Evolutionary conservation across 768 basidiomycete species (phyloP).

Genomic region (Phylloporus sp.): DNA sequence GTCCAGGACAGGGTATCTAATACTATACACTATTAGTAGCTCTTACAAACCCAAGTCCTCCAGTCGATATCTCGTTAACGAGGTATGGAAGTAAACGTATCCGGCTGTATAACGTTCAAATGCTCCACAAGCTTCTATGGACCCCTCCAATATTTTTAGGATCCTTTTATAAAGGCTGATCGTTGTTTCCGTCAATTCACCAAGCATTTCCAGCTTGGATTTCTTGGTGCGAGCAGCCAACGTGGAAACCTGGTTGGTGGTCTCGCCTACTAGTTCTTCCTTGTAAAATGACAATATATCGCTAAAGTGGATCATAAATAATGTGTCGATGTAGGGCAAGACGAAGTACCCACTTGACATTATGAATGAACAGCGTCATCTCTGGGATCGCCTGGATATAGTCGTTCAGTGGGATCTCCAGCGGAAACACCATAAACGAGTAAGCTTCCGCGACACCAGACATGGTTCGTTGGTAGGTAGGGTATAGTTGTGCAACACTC

Average conservation of each 20-base stretch:
- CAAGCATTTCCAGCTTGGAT: constrained; percentile 28
- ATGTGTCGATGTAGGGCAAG: not conserved
- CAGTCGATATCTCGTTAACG: constrained; percentile 21
- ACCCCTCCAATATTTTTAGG: constrained; percentile 21
- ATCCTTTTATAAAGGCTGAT: constrained; percentile 21
- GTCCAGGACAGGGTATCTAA: not conserved
- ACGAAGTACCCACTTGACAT: constrained; percentile 32
- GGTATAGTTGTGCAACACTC: constrained; percentile 21
- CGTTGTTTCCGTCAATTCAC: constrained; percentile 23
- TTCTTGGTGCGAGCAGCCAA: constrained; percentile 21
- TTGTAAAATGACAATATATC: constrained; percentile 41
- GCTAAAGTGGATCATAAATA: constrained; percentile 16
- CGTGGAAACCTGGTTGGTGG: constrained; percentile 33
- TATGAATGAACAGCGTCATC: constrained; percentile 30
- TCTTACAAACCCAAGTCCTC: constrained; percentile 16
- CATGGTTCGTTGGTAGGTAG: constrained; percentile 23
- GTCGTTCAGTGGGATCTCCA: constrained; percentile 25
- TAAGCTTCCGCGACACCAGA: constrained; percentile 37
- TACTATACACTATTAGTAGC: too few species aligned
- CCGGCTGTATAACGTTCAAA: constrained; percentile 17
- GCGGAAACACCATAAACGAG: constrained; percentile 33
- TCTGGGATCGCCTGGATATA: constrained; percentile 39
- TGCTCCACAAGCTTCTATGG: constrained; percentile 16
- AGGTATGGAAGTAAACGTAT: constrained; percentile 29
- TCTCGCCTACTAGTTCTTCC: constrained; percentile 35